Percentiles rank a stretch among this genome's conserved stretches.
phyloP scores from a whole-genome alignment of 768 basidiomycete genomes.

The Mycena rosella region DNA sequence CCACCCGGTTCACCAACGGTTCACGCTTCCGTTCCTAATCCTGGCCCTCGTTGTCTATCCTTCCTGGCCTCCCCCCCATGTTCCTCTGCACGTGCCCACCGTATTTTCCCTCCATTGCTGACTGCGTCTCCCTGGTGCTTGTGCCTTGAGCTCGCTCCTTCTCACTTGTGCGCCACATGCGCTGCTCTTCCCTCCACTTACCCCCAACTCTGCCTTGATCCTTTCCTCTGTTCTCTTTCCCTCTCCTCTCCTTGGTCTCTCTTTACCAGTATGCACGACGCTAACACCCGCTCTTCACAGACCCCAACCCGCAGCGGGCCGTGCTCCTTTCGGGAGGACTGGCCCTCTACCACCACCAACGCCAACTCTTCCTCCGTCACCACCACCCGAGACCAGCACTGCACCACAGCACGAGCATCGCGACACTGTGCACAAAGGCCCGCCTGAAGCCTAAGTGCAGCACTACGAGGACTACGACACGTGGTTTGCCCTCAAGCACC shows the following conservation, averaged over 20 bases:
- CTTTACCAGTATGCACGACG: conserved; percentile 2
- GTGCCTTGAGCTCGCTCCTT: too few relatives aligned
- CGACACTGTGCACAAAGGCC: conserved; percentile 10
- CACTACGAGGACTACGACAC: background rate
- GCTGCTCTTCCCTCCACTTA: conserved; percentile 9
- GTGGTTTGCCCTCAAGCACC: conserved; percentile 10
- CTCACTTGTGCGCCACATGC: conserved; percentile 5
- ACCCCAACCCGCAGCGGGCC: background rate
- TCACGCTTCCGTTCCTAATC: too few relatives aligned
- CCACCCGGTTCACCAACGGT: too few relatives aligned
- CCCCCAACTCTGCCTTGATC: conserved; percentile 4
- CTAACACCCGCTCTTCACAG: conserved; percentile 2
- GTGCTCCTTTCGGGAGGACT: conserved; percentile 11
- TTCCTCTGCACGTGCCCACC: too few relatives aligned
- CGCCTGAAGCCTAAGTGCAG: background rate
- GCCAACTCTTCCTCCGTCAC: conserved; percentile 1
- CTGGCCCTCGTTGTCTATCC: too few relatives aligned
- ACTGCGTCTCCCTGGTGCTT: background rate
- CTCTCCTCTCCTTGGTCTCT: conserved; percentile 1
- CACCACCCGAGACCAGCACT: conserved; percentile 9
- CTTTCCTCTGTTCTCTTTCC: conserved; percentile 7
- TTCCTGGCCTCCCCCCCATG: too few relatives aligned
- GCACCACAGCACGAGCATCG: background rate
- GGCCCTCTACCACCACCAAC: background rate
- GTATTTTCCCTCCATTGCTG: conserved; percentile 1